Evolutionary conservation across 768 basidiomycete genomes (phyloP).

Genomic region (Zangia roseola): DNA sequence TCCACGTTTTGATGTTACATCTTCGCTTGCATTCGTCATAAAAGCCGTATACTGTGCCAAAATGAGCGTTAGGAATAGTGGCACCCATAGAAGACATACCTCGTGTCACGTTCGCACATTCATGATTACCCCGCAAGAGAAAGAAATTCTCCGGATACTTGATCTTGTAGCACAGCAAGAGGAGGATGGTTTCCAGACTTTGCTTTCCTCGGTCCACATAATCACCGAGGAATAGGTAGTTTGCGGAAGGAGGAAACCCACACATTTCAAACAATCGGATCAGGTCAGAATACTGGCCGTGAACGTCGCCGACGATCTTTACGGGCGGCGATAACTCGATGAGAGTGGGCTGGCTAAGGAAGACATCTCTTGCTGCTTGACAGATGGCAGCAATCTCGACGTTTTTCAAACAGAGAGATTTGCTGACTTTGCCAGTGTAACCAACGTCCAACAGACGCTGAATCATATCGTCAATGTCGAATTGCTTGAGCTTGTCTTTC

Average conservation of each 20-base stretch:
- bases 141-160: constrained; percentile 99
- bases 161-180: constrained; percentile 98
- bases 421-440: constrained; percentile 97
- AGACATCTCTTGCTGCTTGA: constrained; percentile 92
- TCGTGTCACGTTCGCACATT: constrained; percentile 98
- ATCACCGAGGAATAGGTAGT: constrained; percentile 98
- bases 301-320: constrained; percentile 99
- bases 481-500: constrained; percentile 62
- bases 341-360: constrained; percentile 93
- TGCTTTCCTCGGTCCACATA: constrained; percentile 99
- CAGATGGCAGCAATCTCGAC: constrained; percentile 93
- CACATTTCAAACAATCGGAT: constrained; percentile 99
- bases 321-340: constrained; percentile 97
- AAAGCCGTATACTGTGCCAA: constrained; percentile 86
- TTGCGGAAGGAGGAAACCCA: constrained; percentile 94
- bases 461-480: constrained; percentile 99
- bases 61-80: constrained; percentile 19
- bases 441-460: constrained; percentile 93
- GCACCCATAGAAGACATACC: constrained; percentile 49
- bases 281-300: constrained; percentile 98
- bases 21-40: constrained; percentile 99
- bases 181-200: constrained; percentile 94
- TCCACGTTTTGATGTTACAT: constrained; percentile 99
- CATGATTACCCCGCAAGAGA: constrained; percentile 95
- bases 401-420: constrained; percentile 93